Percentiles rank a stretch among this genome's conserved stretches.
These are phyloP conservation scores for Aspergillus sp. DNA, from an alignment of 2,329 filamentous ascomycete genomes.

Conservation along the genomic window DNA sequence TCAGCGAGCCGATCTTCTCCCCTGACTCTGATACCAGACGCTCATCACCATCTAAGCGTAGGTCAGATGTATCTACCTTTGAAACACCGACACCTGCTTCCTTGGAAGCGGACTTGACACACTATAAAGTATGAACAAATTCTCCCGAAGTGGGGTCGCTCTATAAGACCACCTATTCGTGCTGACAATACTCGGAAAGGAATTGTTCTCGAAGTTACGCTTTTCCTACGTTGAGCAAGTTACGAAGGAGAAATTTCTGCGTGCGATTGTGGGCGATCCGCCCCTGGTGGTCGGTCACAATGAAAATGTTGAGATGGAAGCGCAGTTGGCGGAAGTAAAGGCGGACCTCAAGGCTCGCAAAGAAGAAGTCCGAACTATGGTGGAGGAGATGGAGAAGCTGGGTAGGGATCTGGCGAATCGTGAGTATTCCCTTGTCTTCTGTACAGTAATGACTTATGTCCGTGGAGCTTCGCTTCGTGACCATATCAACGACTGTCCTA, in stretches of 20 bases:
- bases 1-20: constrained; percentile 72
- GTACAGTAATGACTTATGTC: background rate
- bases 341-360: constrained; percentile 77
- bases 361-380: constrained; percentile 71
- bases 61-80: constrained; percentile 71
- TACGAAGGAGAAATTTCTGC: constrained; percentile 96
- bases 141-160: background rate
- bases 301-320: constrained; percentile 79
- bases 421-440: constrained; percentile 32
- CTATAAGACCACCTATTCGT: background rate
- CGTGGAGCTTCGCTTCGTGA: background rate
- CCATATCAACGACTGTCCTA: background rate
- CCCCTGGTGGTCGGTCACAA: constrained; percentile 79
- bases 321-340: constrained; percentile 70
- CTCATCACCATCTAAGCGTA: constrained; percentile 53
- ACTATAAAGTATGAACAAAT: constrained; percentile 68
- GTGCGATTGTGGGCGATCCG: constrained; percentile 86
- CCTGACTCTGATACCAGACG: constrained; percentile 27
- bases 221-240: constrained; percentile 99
- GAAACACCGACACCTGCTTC: constrained; percentile 72
- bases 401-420: constrained; percentile 65
- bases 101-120: constrained; percentile 77
- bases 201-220: constrained; percentile 91
- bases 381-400: constrained; percentile 70
- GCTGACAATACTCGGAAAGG: constrained; percentile 45